Conservation (phyloP, 140 eudicot genomes). For the Flaveria floridana region DNA sequence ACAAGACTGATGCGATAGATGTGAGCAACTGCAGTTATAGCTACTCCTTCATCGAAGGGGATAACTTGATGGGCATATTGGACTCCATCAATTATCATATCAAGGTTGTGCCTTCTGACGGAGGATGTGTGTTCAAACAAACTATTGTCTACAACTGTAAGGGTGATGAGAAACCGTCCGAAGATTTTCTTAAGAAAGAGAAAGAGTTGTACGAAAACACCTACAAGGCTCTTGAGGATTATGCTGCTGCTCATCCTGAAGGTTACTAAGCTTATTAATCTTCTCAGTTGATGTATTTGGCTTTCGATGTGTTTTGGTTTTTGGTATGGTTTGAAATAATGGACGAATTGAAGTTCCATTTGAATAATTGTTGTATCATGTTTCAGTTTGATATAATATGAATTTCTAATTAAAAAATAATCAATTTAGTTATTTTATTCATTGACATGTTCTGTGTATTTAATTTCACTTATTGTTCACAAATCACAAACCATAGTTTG, state of each 20-base stretch:
- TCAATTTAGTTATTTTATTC: too few species aligned
- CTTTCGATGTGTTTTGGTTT: background rate
- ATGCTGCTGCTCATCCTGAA: background rate
- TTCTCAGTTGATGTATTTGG: background rate
- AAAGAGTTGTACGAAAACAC: background rate
- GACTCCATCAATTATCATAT: slow-evolving; percentile 6
- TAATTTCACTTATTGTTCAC: too few species aligned
- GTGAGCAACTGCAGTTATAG: background rate
- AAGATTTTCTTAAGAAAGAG: slow-evolving; percentile 3
- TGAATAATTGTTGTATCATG: too few species aligned
- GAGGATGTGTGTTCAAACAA: slow-evolving; percentile 7
- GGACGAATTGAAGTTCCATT: too few species aligned
- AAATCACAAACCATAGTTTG: too few species aligned
- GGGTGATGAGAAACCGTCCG: background rate
- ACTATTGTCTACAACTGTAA: background rate
- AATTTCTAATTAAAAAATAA: too few species aligned
- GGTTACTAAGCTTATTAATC: background rate
- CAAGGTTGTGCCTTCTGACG: background rate
- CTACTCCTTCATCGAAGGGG: slow-evolving; percentile 6
- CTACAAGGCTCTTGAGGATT: background rate
- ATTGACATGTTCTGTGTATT: too few species aligned
- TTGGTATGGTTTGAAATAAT: too few species aligned
- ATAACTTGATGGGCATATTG: background rate
- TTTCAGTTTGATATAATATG: too few species aligned
- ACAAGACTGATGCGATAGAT: slow-evolving; percentile 4